Conservation (phyloP, 352 stramenopile species). For the Pilasporangium apinafurcum region DNA sequence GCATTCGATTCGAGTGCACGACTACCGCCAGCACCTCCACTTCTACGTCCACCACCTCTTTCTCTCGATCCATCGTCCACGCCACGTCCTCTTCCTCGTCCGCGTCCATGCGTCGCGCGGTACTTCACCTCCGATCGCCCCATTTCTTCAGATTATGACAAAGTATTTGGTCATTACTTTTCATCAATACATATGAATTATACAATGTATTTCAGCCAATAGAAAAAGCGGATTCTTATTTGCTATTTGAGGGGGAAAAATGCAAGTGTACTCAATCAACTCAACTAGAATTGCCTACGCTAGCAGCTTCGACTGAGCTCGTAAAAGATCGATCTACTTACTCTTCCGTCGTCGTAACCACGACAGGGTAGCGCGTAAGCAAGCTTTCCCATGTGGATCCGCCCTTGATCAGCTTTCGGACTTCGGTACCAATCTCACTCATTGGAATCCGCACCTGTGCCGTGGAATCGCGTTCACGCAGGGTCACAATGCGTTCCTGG, state of each 20-base stretch:
- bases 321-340: no score
- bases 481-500: slow-evolving; percentile 90
- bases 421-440: slow-evolving; percentile 60
- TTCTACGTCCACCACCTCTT: background rate
- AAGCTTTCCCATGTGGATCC: slow-evolving; percentile 79
- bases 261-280: no score
- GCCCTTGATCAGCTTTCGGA: slow-evolving; percentile 87
- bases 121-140: slow-evolving; percentile 70
- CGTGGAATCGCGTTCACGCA: slow-evolving; percentile 97
- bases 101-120: slow-evolving; percentile 42
- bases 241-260: no score
- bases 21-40: slow-evolving; percentile 5
- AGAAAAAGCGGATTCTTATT: no score
- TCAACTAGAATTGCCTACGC: no score
- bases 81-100: slow-evolving; percentile 21
- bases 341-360: slow-evolving; percentile 38
- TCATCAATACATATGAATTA: no score
- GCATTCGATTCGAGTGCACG: slow-evolving; percentile 59
- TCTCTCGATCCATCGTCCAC: background rate
- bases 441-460: slow-evolving; percentile 94
- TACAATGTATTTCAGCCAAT: no score
- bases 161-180: no score
- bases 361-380: slow-evolving; percentile 75
- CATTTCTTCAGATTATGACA: no score
- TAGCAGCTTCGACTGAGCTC: no score